phyloP scores from a whole-genome alignment of 1,139 yeast species.

The Lodderomyces metapsilosis region DNA sequence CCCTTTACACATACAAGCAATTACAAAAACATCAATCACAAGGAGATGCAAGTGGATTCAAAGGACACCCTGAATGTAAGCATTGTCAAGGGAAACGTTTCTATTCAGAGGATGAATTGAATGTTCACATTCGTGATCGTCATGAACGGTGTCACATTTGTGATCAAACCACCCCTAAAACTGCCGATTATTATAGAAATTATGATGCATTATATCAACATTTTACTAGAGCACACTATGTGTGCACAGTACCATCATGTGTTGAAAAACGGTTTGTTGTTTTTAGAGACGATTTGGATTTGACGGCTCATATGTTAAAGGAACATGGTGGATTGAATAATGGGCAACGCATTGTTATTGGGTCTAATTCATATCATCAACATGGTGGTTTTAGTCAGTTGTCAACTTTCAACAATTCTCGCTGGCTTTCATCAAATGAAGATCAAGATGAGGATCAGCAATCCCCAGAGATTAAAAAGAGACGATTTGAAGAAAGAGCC shows the following conservation, averaged over 20 bases:
- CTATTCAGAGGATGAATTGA: constrained; percentile 87
- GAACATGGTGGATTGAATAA: constrained; percentile 71
- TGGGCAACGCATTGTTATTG: constrained; percentile 42
- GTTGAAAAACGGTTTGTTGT: constrained; percentile 89
- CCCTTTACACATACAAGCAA: constrained; percentile 58
- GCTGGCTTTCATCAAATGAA: constrained; percentile 10
- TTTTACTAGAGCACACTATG: constrained; percentile 69
- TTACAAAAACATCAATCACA: constrained; percentile 66
- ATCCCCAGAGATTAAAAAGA: constrained; percentile 51
- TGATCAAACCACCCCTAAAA: constrained; percentile 62
- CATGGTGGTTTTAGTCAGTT: constrained; percentile 53
- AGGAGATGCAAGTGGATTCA: constrained; percentile 75
- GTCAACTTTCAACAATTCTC: constrained; percentile 48
- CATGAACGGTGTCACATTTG: constrained; percentile 93
- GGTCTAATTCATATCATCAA: constrained; percentile 43
- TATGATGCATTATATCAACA: constrained; percentile 75
- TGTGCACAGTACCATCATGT: constrained; percentile 80
- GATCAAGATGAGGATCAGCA: constrained; percentile 26
- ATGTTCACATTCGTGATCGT: constrained; percentile 73
- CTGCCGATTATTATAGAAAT: constrained; percentile 76
- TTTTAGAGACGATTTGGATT: constrained; percentile 79
- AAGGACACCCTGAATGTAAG: constrained; percentile 87
- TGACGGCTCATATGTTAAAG: constrained; percentile 83
- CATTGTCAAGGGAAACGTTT: constrained; percentile 75
- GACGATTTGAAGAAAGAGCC: constrained; percentile 82